Percentiles rank a stretch among this genome's conserved stretches.
Conservation (phyloP, 2,329 filamentous ascomycete species). For the Zalaria sp. region DNA sequence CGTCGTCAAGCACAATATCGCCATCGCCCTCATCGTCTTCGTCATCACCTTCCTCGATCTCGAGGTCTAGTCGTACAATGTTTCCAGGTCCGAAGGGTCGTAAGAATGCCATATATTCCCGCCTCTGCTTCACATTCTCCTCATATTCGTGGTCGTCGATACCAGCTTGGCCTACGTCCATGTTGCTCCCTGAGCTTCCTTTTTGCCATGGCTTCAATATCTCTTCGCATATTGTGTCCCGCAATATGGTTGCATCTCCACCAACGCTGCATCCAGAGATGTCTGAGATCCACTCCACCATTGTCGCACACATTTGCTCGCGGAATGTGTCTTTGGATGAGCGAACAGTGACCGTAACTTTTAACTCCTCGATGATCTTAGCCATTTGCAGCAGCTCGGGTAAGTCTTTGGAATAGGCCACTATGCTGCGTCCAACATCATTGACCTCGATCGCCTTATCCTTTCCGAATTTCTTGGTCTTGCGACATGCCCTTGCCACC, state of each 20-base stretch:
- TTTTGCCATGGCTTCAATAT: slow-evolving; percentile 75
- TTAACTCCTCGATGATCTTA: slow-evolving; percentile 83
- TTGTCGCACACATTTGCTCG: slow-evolving; percentile 96
- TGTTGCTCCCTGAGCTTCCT: slow-evolving; percentile 72
- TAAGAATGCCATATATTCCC: slow-evolving; percentile 25
- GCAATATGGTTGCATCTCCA: slow-evolving; percentile 62
- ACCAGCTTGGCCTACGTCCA: slow-evolving; percentile 59
- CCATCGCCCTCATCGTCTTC: slow-evolving; percentile 30
- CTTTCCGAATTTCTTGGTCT: slow-evolving; percentile 53
- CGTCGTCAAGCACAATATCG: slow-evolving; percentile 25
- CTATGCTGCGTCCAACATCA: slow-evolving; percentile 70
- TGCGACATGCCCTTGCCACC: slow-evolving; percentile 75
- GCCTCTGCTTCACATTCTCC: slow-evolving; percentile 28
- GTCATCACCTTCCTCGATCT: slow-evolving; percentile 33
- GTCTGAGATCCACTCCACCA: slow-evolving; percentile 91
- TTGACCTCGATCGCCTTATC: slow-evolving; percentile 78
- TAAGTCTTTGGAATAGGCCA: slow-evolving; percentile 63
- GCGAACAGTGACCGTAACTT: slow-evolving; percentile 87
- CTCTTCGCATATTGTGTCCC: slow-evolving; percentile 78
- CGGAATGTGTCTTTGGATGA: slow-evolving; percentile 90
- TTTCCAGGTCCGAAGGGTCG: slow-evolving; percentile 13
- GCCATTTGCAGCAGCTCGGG: slow-evolving; percentile 62
- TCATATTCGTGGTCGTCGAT: slow-evolving; percentile 68
- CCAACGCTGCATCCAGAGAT: slow-evolving; percentile 82
- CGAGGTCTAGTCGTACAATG: slow-evolving; percentile 17